Evolutionary conservation across 139 green algal genomes (phyloP).

Genomic region (Picochlorum sp.): DNA sequence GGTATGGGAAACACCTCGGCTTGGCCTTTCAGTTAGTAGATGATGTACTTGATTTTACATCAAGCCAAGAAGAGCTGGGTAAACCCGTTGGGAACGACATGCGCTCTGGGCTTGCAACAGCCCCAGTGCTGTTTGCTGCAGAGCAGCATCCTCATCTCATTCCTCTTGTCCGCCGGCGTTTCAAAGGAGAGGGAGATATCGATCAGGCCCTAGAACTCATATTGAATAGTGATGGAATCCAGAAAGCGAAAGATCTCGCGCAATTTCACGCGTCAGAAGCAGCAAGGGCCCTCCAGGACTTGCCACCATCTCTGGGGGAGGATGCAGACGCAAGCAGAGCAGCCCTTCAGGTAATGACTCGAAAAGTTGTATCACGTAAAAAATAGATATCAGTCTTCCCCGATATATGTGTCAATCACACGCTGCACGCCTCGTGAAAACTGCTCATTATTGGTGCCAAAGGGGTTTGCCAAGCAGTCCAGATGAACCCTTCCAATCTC

Average conservation of each 20-base stretch:
- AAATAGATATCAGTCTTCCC: conserved; percentile 9
- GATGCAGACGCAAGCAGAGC: conserved; percentile 6
- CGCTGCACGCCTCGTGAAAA: not conserved
- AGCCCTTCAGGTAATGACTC: not conserved
- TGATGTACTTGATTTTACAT: conserved; percentile 92
- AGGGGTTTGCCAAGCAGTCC: too few relatives aligned
- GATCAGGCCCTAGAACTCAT: conserved; percentile 19
- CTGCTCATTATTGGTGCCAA: too few relatives aligned
- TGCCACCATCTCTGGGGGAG: not conserved
- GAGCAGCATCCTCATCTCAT: conserved; percentile 47
- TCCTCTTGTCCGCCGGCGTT: conserved; percentile 75
- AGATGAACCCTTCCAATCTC: too few relatives aligned
- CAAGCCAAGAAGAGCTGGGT: conserved; percentile 60
- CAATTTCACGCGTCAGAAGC: conserved; percentile 1
- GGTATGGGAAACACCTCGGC: conserved; percentile 70
- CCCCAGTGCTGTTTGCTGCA: conserved; percentile 80
- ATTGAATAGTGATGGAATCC: conserved; percentile 9
- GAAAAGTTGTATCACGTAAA: conserved; percentile 2
- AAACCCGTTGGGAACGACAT: conserved; percentile 94
- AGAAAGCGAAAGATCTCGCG: conserved; percentile 9
- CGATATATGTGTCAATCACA: not conserved
- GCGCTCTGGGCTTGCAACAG: conserved; percentile 80
- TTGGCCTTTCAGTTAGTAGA: conserved; percentile 97
- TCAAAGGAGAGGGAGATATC: conserved; percentile 52
- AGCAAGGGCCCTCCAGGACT: not conserved